Conservation (phyloP, 805 yeast genomes). For the Schizosaccharomyces cryophilus region DNA sequence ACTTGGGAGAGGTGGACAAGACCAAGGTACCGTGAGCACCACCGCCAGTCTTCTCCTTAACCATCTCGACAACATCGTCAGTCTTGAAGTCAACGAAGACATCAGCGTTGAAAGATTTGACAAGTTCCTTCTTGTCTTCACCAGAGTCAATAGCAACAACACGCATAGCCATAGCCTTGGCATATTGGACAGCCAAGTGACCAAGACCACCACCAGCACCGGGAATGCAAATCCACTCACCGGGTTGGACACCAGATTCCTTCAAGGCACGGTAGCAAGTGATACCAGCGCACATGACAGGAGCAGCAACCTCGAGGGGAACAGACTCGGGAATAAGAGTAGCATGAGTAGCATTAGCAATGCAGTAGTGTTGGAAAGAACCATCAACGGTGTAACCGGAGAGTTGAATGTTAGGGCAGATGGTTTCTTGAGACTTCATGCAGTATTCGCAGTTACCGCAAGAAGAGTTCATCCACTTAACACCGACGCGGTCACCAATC, state of each 20-base stretch:
- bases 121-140: conserved; percentile 31
- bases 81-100: conserved; percentile 33
- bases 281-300: conserved; percentile 76
- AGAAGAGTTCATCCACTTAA: conserved; percentile 63
- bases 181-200: conserved; percentile 48
- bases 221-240: conserved; percentile 52
- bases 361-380: conserved; percentile 72
- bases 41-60: conserved; percentile 35
- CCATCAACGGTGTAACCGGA: conserved; percentile 83
- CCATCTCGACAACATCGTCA: conserved; percentile 30
- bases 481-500: conserved; percentile 60
- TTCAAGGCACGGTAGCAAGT: conserved; percentile 78
- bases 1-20: conserved; percentile 48
- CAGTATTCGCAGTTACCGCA: conserved; percentile 61
- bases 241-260: conserved; percentile 44
- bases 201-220: conserved; percentile 73
- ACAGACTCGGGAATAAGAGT: conserved; percentile 52
- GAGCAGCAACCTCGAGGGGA: conserved; percentile 54
- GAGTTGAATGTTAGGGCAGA: conserved; percentile 42
- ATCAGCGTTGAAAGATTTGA: conserved; percentile 41
- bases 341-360: conserved; percentile 72
- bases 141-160: conserved; percentile 53
- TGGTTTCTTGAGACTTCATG: conserved; percentile 32
- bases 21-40: conserved; percentile 59
- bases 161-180: conserved; percentile 52